Evolutionary conservation across 2,329 filamentous ascomycete species (phyloP), one percentile per base, ranked within the genome.

Genomic region (Fusarium nygamai): DNA sequence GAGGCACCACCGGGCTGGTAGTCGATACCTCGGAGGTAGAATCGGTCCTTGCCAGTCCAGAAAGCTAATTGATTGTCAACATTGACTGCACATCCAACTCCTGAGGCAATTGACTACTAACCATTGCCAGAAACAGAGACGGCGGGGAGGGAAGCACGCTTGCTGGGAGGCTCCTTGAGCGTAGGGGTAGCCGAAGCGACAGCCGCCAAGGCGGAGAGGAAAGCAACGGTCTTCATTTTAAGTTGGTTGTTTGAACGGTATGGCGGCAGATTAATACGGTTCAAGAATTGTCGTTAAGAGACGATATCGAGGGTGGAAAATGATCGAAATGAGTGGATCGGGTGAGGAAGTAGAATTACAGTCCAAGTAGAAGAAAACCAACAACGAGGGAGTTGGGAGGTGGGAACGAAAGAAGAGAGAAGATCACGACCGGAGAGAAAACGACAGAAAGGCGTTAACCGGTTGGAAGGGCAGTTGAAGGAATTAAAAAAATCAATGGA

Each of bases 1-100:
- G 88, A 86, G 34, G 88, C 87, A 72, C 89, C 89, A 70, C 88
- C 89, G n/a, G 89, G 89, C 81, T 91, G 89, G 82, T 91, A 91
- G 82, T 90, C 89, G 54, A 91, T 86, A 72, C 89, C 89, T 34
- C 89, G 88, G 67, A 91, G 78, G 76, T 89, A 90, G 84, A 91
- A 91, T 68, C 89, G 87, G 13, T 84, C 80, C 64, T 83, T 82
- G 72, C 84, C 87, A 47, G 85, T 76, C 83, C 85, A 91, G 85
- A 91, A 90, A 59, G 89, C 89, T 90, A 64, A 20, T 33, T 24
- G 16, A n/a, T 43, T 19, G 56, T 50, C 38, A 69, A 51, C 58
- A 61, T 46, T 33, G 22, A 38, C 31, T 47, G n/a, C 31, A 33
- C 12, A 22, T 43, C 19, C 17, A n/a, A n/a, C 11, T 24, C 33